A percentile compares a stretch with the other conserved stretches of the same genome.
phyloP scores from a whole-genome alignment of 768 basidiomycete species.

The Hericium alpestre region DNA sequence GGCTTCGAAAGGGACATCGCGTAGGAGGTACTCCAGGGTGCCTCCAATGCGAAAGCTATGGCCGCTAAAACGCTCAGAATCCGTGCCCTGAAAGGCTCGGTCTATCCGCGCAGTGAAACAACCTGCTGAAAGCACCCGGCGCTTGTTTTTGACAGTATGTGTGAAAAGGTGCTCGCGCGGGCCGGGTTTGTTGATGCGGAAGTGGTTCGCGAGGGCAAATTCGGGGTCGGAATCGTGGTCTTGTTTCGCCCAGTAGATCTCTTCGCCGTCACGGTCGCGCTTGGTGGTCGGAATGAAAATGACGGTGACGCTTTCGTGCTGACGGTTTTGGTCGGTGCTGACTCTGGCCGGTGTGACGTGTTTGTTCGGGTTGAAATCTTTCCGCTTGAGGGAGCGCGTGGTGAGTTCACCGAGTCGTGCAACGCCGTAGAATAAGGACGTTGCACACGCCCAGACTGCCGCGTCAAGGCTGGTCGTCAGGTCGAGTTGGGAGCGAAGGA shows the following conservation, averaged over 20 bases:
- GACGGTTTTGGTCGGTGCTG: background rate
- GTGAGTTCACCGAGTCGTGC: background rate
- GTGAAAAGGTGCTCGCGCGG: conserved; percentile 19
- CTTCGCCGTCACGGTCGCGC: conserved; percentile 18
- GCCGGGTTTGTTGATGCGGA: conserved; percentile 21
- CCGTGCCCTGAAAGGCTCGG: conserved; percentile 3
- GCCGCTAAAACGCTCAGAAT: conserved; percentile 14
- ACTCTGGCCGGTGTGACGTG: background rate
- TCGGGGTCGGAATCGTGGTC: conserved; percentile 17
- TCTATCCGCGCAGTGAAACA: conserved; percentile 17
- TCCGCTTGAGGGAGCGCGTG: background rate
- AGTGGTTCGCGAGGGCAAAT: conserved; percentile 17
- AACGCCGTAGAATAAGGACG: conserved; percentile 3
- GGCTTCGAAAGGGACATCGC: too few species aligned
- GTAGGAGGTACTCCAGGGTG: conserved; percentile 25
- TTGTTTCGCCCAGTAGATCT: conserved; percentile 25
- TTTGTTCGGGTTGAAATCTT: too few species aligned
- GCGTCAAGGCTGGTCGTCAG: conserved; percentile 21
- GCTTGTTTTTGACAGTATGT: conserved; percentile 8
- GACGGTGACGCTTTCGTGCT: background rate
- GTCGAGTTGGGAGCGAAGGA: conserved; percentile 19
- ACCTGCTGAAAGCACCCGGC: conserved; percentile 17
- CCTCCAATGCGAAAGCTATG: conserved; percentile 23
- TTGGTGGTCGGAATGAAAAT: conserved; percentile 3
- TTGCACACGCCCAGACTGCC: conserved; percentile 28